A percentile compares a stretch with the other conserved stretches of the same genome.
Conservation (phyloP, 768 basidiomycete genomes). For the Lanmaoa pseudosensibilis region DNA sequence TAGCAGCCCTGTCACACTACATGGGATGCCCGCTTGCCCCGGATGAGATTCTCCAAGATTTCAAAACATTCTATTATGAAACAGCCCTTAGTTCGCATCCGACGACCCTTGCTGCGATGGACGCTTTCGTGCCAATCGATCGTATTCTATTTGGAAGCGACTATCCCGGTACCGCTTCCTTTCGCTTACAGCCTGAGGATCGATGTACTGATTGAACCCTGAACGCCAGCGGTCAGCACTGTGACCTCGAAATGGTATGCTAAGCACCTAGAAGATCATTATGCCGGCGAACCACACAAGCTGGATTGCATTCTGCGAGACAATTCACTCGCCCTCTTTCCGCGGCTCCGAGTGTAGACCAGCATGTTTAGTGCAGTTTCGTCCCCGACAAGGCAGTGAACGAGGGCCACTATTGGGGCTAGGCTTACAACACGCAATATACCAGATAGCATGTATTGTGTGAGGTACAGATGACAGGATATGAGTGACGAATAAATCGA, state of each 20-base stretch:
- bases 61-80: slow-evolving; percentile 72
- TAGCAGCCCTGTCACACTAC: slow-evolving; percentile 63
- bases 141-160: slow-evolving; percentile 72
- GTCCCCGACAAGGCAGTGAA: background rate
- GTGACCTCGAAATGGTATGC: slow-evolving; percentile 65
- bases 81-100: slow-evolving; percentile 64
- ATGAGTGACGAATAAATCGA: slow-evolving; percentile 25
- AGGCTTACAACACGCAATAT: slow-evolving; percentile 12
- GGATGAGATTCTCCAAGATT: slow-evolving; percentile 68
- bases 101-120: slow-evolving; percentile 49
- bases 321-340: slow-evolving; percentile 57
- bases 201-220: background rate
- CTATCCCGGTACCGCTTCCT: slow-evolving; percentile 58
- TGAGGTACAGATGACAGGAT: slow-evolving; percentile 28
- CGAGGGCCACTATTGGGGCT: background rate
- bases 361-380: background rate
- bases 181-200: background rate
- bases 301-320: slow-evolving; percentile 45
- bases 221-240: slow-evolving; percentile 51
- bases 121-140: slow-evolving; percentile 48
- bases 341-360: slow-evolving; percentile 26
- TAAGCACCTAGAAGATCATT: slow-evolving; percentile 49
- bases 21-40: slow-evolving; percentile 69
- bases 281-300: slow-evolving; percentile 37
- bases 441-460: slow-evolving; percentile 22